Evolutionary conservation across 2,329 filamentous ascomycete species (phyloP), one percentile per base, ranked within the genome.

Genomic region (Colletotrichum sansevieriae): DNA sequence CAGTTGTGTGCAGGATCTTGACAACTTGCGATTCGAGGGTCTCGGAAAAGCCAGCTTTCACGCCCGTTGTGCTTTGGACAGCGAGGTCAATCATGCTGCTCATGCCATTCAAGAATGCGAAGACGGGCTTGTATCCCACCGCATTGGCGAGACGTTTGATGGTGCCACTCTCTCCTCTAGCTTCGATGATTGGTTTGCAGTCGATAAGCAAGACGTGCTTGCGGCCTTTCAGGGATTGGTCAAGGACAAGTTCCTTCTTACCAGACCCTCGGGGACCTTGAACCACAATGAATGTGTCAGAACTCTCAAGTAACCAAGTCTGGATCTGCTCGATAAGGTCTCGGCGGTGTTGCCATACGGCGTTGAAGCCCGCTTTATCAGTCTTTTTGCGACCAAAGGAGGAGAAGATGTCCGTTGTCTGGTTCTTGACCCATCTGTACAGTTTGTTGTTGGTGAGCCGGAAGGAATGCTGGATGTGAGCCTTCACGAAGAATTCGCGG

Each of bases 71-170:
- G 73, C 95, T 93, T 78, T 98, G 95, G 1, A 96, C 93, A 22
- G 95, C 96, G 43, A 98, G 87, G 74, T 98, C 96, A 71, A 97
- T 85, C 81, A 98, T 88, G 77, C 94, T 97, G 80, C 93, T 97
- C 72, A 98, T 89, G 75, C 90, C 97, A 79, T 98, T 98, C 81
- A 97, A 92, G 93, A 95, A 98, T 0, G 93, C 97, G 78, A 99
- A 99, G 0, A 99, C 90, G 0, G 96, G 96, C 9, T 92, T 87
- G 77, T 98, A 98, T 9, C 96, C 95, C 56, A 98, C 95, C 71
- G 95, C 89, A 1, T 84, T 82, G 1, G 95, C 96, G 6, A 96
- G 90, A 46, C 91, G 90, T 69, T 89, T 89, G 74, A 99, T 97
- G 0, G 93, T 97, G 3, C 90, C 89, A 8, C 91, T 90, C 76